A percentile compares a stretch with the other conserved stretches of the same genome.
Evolutionary conservation across 306 rosid genomes (phyloP).

Genomic region (Rosa lucieae): DNA sequence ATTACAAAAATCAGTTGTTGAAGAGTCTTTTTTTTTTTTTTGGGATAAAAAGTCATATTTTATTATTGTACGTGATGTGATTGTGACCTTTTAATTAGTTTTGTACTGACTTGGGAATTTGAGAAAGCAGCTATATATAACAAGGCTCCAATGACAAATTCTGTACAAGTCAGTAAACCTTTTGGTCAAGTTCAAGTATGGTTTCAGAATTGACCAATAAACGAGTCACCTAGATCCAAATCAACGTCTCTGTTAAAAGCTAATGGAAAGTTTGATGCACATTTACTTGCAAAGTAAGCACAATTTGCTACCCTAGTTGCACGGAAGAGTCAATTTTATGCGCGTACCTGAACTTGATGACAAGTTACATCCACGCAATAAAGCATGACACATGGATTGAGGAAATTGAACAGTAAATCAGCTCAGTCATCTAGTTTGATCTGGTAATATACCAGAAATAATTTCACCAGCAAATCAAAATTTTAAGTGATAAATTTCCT

Average conservation of each 20-base stretch:
- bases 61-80: not conserved
- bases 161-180: not conserved
- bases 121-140: not conserved
- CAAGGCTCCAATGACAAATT: not conserved
- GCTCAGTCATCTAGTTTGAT: not conserved
- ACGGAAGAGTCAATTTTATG: conserved; percentile 15
- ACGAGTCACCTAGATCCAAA: not conserved
- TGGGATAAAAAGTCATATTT: too few species aligned
- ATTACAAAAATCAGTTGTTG: not conserved
- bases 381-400: not conserved
- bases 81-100: not conserved
- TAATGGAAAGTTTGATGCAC: conserved; percentile 8
- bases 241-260: not conserved
- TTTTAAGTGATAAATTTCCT: not conserved
- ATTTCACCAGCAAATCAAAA: not conserved
- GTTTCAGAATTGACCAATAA: not conserved
- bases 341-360: not conserved
- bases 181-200: not conserved
- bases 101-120: not conserved
- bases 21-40: not conserved
- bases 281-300: not conserved
- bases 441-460: not conserved
- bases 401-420: not conserved
- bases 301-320: not conserved
- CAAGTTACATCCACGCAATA: not conserved